Evolutionary conservation across 768 basidiomycete species (phyloP).

Genomic region (Ramaria rubella): DNA sequence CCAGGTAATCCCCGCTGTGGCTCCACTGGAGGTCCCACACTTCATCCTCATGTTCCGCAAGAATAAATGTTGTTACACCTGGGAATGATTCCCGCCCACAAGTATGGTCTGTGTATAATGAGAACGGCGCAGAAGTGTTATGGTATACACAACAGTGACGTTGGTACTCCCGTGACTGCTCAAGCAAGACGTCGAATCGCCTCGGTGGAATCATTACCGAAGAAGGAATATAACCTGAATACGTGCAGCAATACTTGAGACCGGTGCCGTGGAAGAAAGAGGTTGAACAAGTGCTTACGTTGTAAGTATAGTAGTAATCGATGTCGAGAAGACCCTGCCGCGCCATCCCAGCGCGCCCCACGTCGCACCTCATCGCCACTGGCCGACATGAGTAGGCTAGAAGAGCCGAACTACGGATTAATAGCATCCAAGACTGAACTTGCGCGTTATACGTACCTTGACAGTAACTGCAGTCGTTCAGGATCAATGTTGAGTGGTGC

Average conservation of each 20-base stretch:
- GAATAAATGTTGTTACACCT: conserved; percentile 72
- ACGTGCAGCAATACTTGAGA: not conserved
- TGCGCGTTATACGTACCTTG: conserved; percentile 51
- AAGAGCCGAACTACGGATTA: conserved; percentile 7
- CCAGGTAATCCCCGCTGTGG: conserved; percentile 76
- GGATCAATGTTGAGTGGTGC: conserved; percentile 75
- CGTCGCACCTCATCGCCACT: conserved; percentile 76
- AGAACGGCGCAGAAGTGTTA: conserved; percentile 57
- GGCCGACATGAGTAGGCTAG: conserved; percentile 88
- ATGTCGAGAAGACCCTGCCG: conserved; percentile 68
- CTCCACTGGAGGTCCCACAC: conserved; percentile 98
- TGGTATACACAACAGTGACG: conserved; percentile 81
- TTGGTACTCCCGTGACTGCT: conserved; percentile 81
- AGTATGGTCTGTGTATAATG: conserved; percentile 82
- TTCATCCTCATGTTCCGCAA: conserved; percentile 85
- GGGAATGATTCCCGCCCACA: conserved; percentile 84
- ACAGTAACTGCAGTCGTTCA: conserved; percentile 78
- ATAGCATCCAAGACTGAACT: not conserved
- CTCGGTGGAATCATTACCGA: conserved; percentile 89
- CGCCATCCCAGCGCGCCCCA: conserved; percentile 86
- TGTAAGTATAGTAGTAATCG: conserved; percentile 74
- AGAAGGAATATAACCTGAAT: conserved; percentile 78
- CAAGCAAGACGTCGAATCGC: conserved; percentile 76
- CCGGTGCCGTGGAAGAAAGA: not conserved
- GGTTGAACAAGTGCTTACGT: conserved; percentile 38